Base-by-base conservation (phyloP, 108 stramenopile species). In the Chaetoceros tenuissimus region DNA sequence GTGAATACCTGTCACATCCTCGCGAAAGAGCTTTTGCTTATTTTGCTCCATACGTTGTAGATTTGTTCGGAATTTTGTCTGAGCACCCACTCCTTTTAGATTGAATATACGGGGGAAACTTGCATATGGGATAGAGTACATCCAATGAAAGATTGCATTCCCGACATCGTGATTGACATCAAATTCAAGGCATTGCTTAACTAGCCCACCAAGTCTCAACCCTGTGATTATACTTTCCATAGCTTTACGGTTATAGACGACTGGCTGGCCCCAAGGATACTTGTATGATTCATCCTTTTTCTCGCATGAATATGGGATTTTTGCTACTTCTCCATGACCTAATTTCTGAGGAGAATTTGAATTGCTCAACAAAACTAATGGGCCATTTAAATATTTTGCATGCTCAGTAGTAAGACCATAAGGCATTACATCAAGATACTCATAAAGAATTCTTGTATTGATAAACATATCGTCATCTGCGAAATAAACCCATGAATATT, bases 221-320 rank as follows among this genome's bases (percentile, higher is more conserved):
- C 69, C 63, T 10, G 24, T 29, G 3, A n/a, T 45, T 30, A 70
- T 64, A 27, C 45, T 52, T 21, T 52, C 13, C 23, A 70, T 3
- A 3, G 69, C 69, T 23, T 44, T 48, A 45, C 50, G 31, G 18
- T 49, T 55, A 31, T 64, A 70, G 30, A 70, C 48, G 2, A 64
- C 54, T 13, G 69, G 69, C 58, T 55, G 53, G 10, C 69, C 69
- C 69, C 69, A 70, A 22, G 69, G 69, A 64, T 70, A 70, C 34
- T 26, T 2, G 43, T 53, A 70, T 1, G 58, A 29, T 48, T 48
- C 60, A 13, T 44, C 20, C n/a, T n/a, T n/a, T 10, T 13, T 17
- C 3, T 7, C 10, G 34, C 56, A 57, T 17, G 13, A 8, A 44
- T 57, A 57, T 20, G 56, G 20, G 20, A 10, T 19, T 24, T 16